A percentile compares a stretch with the other conserved stretches of the same genome.
phyloP scores from a whole-genome alignment of 2,329 filamentous ascomycete species.

The Botrytis elliptica region DNA sequence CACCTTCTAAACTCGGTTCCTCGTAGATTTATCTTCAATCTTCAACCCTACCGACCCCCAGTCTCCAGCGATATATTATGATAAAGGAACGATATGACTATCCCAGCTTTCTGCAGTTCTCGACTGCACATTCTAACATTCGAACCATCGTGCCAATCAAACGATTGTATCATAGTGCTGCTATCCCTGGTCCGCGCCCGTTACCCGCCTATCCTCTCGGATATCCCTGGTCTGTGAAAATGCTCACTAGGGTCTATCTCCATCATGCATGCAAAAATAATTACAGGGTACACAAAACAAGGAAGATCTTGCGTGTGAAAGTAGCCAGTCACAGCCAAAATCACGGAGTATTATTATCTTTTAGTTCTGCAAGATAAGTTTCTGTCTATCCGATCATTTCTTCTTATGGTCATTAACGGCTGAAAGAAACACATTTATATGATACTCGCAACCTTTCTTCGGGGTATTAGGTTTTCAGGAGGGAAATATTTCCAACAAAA shows the following conservation, averaged over 20 bases:
- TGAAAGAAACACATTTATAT: background rate
- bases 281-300: background rate
- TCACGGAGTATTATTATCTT: background rate
- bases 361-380: background rate
- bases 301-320: background rate
- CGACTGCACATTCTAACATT: background rate
- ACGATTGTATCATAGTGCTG: background rate
- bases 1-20: background rate
- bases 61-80: background rate
- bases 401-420: background rate
- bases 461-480: background rate
- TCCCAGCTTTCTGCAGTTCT: constrained; percentile 1
- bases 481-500: no score
- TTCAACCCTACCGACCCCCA: background rate
- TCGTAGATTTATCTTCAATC: background rate
- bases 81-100: background rate
- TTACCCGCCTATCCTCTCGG: background rate
- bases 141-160: constrained; percentile 2
- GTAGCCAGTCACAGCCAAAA: background rate
- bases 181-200: constrained; percentile 1
- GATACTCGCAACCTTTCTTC: constrained; percentile 3
- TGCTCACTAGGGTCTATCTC: background rate
- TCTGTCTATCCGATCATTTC: constrained; percentile 3
- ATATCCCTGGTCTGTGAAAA: background rate
- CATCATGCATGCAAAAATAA: constrained; percentile 3